These are phyloP conservation scores for Flaveria robusta DNA, from an alignment of 129 eudicot genomes.

Conservation along the genomic window DNA sequence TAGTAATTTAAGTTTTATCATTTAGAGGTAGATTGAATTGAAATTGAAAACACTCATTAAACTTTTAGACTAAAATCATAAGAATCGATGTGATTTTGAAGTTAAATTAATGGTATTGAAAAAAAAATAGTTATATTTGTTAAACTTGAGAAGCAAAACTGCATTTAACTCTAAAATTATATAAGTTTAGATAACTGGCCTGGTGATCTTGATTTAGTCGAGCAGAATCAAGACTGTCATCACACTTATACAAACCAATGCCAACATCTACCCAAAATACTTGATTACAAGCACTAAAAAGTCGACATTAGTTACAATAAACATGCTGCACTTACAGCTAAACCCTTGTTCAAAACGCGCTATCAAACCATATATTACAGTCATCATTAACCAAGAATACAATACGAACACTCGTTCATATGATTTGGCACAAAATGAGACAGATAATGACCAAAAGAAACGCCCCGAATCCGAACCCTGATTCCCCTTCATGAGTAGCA, in stretches of 20 bases:
- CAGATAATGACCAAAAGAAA: slow-evolving; percentile 44
- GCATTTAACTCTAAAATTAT: too few relatives aligned
- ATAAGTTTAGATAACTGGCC: too few relatives aligned
- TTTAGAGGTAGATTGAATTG: too few relatives aligned
- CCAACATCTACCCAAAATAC: slow-evolving; percentile 6
- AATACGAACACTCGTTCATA: slow-evolving; percentile 25
- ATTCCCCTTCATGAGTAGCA: slow-evolving; percentile 26
- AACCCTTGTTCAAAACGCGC: background rate
- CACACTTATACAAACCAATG: background rate
- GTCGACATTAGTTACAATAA: slow-evolving; percentile 18
- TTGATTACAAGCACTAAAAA: slow-evolving; percentile 19
- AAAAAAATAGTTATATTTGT: too few relatives aligned
- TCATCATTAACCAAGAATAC: slow-evolving; percentile 12
- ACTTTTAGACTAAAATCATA: too few relatives aligned
- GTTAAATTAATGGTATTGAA: too few relatives aligned
- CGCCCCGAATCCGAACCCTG: slow-evolving; percentile 38
- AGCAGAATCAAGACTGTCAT: background rate
- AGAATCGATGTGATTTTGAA: too few relatives aligned
- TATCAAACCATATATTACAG: slow-evolving; percentile 21
- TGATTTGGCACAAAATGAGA: slow-evolving; percentile 40
- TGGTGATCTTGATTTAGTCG: too few relatives aligned
- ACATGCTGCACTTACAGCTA: slow-evolving; percentile 8
- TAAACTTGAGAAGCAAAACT: too few relatives aligned
- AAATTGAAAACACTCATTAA: too few relatives aligned
- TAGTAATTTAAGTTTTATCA: too few relatives aligned